Conservation (phyloP, 2,329 filamentous ascomycete species). For the Alternaria gansuensis region DNA sequence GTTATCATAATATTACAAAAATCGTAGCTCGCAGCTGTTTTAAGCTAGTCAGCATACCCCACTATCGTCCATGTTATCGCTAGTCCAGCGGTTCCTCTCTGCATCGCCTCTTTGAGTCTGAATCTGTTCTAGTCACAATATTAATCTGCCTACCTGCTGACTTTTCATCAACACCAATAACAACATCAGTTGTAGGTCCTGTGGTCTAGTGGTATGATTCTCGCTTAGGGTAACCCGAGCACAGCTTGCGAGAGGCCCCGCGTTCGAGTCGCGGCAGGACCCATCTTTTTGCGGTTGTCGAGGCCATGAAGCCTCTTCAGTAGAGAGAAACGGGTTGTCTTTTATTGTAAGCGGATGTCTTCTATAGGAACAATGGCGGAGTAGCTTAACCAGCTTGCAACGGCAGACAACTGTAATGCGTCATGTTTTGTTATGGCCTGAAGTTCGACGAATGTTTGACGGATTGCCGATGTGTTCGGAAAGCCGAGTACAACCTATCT, state of each 20-base stretch:
- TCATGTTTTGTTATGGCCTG: background rate
- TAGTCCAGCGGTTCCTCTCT: no score
- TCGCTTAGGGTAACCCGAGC: constrained; percentile 66
- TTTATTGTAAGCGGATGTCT: no score
- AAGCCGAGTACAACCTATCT: no score
- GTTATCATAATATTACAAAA: background rate
- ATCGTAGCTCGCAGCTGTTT: no score
- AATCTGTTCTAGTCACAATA: no score
- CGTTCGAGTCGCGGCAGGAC: constrained; percentile 37
- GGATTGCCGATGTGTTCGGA: background rate
- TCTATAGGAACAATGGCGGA: background rate
- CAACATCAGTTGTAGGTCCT: background rate
- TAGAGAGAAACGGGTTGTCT: no score
- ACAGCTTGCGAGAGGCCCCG: constrained; percentile 48
- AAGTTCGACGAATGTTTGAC: background rate
- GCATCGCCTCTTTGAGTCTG: no score
- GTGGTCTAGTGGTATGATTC: constrained; percentile 72
- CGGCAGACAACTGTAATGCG: background rate
- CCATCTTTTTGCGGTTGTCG: constrained; percentile 12
- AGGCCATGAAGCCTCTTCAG: no score
- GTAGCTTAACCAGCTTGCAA: background rate
- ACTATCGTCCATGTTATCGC: no score
- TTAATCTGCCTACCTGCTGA: no score
- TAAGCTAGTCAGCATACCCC: no score
- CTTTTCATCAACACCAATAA: no score